Evolutionary conservation across 2,329 filamentous ascomycete species (phyloP).

Genomic region (Ophiostoma fasciatum): DNA sequence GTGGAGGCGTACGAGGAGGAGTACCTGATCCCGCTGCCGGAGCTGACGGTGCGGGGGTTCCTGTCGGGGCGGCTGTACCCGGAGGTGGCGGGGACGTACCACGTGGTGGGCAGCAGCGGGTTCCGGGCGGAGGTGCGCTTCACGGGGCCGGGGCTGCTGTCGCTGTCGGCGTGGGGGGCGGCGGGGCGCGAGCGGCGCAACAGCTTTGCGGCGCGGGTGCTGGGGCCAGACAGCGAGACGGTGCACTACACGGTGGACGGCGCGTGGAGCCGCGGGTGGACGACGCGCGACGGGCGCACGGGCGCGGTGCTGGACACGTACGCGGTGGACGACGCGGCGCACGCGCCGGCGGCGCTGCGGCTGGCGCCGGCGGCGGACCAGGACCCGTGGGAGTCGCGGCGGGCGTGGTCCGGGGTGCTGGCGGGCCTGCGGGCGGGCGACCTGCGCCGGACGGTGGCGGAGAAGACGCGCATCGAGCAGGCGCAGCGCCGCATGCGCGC

Average conservation of each 20-base stretch:
- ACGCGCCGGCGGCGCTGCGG: slow-evolving; percentile 19
- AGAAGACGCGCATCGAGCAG: slow-evolving; percentile 73
- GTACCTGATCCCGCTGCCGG: slow-evolving; percentile 32
- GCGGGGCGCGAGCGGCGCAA: slow-evolving; percentile 28
- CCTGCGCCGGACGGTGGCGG: slow-evolving; percentile 52
- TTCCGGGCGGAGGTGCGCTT: slow-evolving; percentile 32
- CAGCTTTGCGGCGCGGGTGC: slow-evolving; percentile 27
- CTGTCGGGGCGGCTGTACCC: slow-evolving; percentile 32
- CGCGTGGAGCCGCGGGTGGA: slow-evolving; percentile 29
- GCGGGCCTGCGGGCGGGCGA: slow-evolving; percentile 57
- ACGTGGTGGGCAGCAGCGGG: slow-evolving; percentile 29
- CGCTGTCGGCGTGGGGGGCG: too few species aligned
- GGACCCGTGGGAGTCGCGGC: slow-evolving; percentile 64
- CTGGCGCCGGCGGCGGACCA: slow-evolving; percentile 47
- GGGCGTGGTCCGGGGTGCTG: slow-evolving; percentile 68
- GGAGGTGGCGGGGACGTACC: slow-evolving; percentile 30
- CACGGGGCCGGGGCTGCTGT: slow-evolving; percentile 30
- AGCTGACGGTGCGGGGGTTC: slow-evolving; percentile 32
- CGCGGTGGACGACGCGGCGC: slow-evolving; percentile 20
- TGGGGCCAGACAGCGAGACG: slow-evolving; percentile 21
- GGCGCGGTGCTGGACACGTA: slow-evolving; percentile 23
- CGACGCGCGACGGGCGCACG: slow-evolving; percentile 18
- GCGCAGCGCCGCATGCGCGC: slow-evolving; percentile 62
- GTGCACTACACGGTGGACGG: slow-evolving; percentile 24
- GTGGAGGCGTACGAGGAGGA: slow-evolving; percentile 34